Evolutionary conservation across 805 yeast genomes (phyloP).

Genomic region (Yamadazyma ubonensis): DNA sequence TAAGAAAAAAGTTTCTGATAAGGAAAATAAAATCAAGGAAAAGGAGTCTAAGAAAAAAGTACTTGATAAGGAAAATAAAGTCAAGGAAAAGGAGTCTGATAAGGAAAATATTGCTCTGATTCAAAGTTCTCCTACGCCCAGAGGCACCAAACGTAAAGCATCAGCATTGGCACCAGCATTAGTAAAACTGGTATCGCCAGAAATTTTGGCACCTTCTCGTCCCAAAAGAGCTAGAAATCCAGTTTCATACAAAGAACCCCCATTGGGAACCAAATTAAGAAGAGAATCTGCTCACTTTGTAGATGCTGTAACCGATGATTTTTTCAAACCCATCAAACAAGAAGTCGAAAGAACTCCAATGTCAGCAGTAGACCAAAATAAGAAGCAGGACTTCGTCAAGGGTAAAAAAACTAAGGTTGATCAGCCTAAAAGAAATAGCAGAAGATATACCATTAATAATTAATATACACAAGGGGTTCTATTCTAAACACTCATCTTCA

Average conservation of each 20-base stretch:
- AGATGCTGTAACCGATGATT: slow-evolving; percentile 53
- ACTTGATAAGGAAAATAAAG: neutral
- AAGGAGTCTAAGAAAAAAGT: neutral
- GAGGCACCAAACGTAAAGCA: no score
- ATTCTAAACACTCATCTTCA: slow-evolving; percentile 94
- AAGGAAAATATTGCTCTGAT: no score
- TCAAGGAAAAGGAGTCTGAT: no score
- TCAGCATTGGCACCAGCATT: no score
- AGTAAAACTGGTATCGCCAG: neutral
- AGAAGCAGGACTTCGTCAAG: slow-evolving; percentile 4
- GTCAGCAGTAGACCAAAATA: slow-evolving; percentile 6
- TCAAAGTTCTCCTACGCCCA: no score
- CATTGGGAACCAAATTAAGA: slow-evolving; percentile 67
- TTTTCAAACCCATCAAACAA: slow-evolving; percentile 15
- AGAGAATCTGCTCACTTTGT: slow-evolving; percentile 58
- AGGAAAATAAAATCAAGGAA: neutral
- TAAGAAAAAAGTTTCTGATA: neutral
- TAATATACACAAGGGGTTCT: slow-evolving; percentile 6
- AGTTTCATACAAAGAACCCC: slow-evolving; percentile 67
- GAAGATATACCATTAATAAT: slow-evolving; percentile 12
- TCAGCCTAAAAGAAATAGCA: slow-evolving; percentile 9
- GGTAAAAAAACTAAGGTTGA: neutral
- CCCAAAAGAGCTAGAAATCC: slow-evolving; percentile 47
- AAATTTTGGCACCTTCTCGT: neutral
- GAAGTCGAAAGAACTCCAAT: slow-evolving; percentile 11